These are phyloP conservation scores for Leccinum imitatum DNA, from an alignment of 768 basidiomycete genomes.

Conservation along the genomic window DNA sequence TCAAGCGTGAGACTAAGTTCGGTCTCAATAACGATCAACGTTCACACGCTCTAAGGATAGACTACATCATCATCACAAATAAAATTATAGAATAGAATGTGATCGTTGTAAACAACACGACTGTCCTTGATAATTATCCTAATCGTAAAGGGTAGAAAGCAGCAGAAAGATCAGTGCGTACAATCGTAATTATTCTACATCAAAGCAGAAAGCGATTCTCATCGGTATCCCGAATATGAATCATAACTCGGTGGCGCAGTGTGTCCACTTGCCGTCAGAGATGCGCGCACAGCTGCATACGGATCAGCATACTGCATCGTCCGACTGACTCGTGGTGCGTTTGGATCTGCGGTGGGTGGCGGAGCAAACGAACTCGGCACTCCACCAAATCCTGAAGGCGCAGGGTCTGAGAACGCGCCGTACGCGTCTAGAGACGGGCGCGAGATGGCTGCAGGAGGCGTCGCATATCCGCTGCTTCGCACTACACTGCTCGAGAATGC, in stretches of 20 bases:
- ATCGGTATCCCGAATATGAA: slow-evolving; percentile 52
- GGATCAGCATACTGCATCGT: slow-evolving; percentile 95
- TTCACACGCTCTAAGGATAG: background rate
- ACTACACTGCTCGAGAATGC: slow-evolving; percentile 22
- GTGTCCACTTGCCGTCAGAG: slow-evolving; percentile 38
- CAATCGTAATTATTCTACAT: slow-evolving; percentile 10
- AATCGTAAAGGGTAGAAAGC: slow-evolving; percentile 5
- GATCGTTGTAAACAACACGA: slow-evolving; percentile 9
- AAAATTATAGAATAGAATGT: slow-evolving; percentile 9
- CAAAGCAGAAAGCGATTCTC: slow-evolving; percentile 3
- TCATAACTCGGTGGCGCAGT: slow-evolving; percentile 52
- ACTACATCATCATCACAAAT: slow-evolving; percentile 11
- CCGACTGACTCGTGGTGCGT: slow-evolving; percentile 62
- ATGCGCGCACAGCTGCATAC: slow-evolving; percentile 76
- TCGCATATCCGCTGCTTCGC: slow-evolving; percentile 28
- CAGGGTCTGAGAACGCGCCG: slow-evolving; percentile 87
- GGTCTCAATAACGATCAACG: slow-evolving; percentile 11
- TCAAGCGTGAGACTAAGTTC: slow-evolving; percentile 19
- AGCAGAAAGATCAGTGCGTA: slow-evolving; percentile 9
- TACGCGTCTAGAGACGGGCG: slow-evolving; percentile 84
- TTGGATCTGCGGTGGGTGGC: slow-evolving; percentile 33
- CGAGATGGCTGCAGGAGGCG: slow-evolving; percentile 36
- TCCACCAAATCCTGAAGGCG: slow-evolving; percentile 69
- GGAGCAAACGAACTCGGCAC: slow-evolving; percentile 36
- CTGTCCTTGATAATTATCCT: slow-evolving; percentile 15